Conservation (phyloP, 2,329 filamentous ascomycete genomes). For the Curvularia hawaiiensis region DNA sequence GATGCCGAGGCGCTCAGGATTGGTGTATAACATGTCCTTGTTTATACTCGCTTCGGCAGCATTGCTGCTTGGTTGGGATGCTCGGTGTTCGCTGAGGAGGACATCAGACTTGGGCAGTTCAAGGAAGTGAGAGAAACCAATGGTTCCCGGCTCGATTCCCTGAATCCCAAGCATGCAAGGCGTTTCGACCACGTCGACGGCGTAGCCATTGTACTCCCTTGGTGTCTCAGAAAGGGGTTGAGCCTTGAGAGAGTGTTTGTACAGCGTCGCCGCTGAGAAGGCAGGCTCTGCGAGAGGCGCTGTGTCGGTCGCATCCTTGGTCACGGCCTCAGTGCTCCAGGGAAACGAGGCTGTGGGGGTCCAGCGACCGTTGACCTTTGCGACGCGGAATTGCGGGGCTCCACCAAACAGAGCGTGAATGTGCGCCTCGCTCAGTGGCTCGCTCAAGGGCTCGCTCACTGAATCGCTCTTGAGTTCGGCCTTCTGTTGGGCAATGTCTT, state of each 20-base stretch:
- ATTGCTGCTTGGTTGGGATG: conserved; percentile 45
- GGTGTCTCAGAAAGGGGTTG: conserved; percentile 21
- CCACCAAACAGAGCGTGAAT: conserved; percentile 75
- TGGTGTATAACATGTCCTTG: conserved; percentile 49
- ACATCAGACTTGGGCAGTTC: conserved; percentile 69
- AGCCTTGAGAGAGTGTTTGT: conserved; percentile 22
- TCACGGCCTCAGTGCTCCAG: conserved; percentile 65
- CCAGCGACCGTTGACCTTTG: conserved; percentile 64
- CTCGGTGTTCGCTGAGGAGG: conserved; percentile 61
- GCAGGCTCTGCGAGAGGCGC: conserved; percentile 39
- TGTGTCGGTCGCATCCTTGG: conserved; percentile 66
- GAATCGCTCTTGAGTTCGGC: not conserved
- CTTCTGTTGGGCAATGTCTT: conserved; percentile 13
- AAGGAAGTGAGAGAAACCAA: conserved; percentile 71
- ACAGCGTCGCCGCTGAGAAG: conserved; percentile 44
- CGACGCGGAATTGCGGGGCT: conserved; percentile 73
- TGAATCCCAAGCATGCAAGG: conserved; percentile 77
- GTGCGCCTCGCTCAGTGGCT: conserved; percentile 54
- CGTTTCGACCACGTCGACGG: conserved; percentile 54
- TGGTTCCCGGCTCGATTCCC: conserved; percentile 71
- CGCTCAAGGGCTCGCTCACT: not conserved
- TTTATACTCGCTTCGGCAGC: conserved; percentile 46
- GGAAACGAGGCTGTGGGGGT: conserved; percentile 70
- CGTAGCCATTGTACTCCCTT: conserved; percentile 35
- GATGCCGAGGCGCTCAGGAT: conserved; percentile 48